phyloP scores from a whole-genome alignment of 2,329 filamentous ascomycete species.

The Colletotrichum costaricense region DNA sequence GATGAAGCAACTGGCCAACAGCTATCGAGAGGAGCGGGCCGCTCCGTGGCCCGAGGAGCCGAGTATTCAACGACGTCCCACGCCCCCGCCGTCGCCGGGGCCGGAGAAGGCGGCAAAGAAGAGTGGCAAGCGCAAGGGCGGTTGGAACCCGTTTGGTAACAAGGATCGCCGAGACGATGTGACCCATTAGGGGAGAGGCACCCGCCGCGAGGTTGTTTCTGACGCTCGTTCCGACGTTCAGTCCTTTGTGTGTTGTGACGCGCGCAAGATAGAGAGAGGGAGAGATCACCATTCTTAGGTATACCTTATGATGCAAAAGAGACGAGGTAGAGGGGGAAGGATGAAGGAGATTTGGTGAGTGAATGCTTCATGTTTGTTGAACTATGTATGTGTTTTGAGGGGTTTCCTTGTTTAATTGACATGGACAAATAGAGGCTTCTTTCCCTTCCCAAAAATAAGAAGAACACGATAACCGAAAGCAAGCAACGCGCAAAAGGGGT shows the following conservation, averaged over 20 bases:
- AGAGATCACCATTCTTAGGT: not conserved
- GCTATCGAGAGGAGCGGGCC: not conserved
- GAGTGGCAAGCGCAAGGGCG: not conserved
- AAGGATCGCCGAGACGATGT: not conserved
- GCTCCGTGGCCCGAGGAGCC: not conserved
- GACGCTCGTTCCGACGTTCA: conserved; percentile 14
- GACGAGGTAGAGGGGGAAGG: not conserved
- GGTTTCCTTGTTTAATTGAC: conserved; percentile 14
- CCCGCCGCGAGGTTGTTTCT: not conserved
- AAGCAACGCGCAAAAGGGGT: conserved; percentile 23
- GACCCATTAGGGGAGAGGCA: not conserved
- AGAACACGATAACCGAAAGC: conserved; percentile 6
- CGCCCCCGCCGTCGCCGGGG: too few relatives aligned
- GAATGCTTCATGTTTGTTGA: conserved; percentile 27
- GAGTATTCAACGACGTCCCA: not conserved
- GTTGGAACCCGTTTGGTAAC: not conserved
- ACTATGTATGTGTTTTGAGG: conserved; percentile 31
- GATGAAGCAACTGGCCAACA: not conserved
- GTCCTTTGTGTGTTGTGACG: conserved; percentile 16
- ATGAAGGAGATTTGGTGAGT: conserved; percentile 23
- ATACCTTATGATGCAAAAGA: not conserved
- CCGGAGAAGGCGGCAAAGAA: not conserved
- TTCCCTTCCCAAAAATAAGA: conserved; percentile 16
- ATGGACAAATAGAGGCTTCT: conserved; percentile 26
- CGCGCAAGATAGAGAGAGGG: conserved; percentile 9